Base-by-base conservation (phyloP, 768 basidiomycete species). In the Daedaleopsis sinensis region DNA sequence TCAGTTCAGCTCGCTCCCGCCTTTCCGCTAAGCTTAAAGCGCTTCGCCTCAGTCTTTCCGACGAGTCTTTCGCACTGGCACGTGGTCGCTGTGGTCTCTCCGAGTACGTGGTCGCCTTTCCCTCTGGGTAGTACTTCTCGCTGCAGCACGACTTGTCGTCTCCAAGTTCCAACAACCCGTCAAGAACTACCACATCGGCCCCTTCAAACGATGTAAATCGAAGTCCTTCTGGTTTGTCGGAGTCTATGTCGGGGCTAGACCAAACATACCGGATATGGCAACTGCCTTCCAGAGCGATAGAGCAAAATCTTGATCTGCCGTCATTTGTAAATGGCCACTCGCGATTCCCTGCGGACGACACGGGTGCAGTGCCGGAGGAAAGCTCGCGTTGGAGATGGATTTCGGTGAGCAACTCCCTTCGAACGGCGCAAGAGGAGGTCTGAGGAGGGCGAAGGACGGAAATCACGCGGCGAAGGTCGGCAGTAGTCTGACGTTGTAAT, bases 381-480 rank as follows among this genome's bases (percentile, higher is more conserved):
- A 49, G 21, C 27, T 49, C 23, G 23, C 47, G 47, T 13, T 49
- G 13, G 23, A 24, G 47, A 23, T 1, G 13, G 19, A 6, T 11
- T 23, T 27, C 11, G 21, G 47, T 49, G 47, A 49, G 47, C 38
- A 11, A 9, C 18, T 35, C n/a, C 7, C 9, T 38, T 21, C 5
- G 13, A 10, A 19, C 36, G 18, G 32, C 36, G 36, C 13, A 36
- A 52, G 52, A 62, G 55, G 16, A 27, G 19, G 23, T 49, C 1
- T 12, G 47, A 9, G 10, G n/a, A 27, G 47, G 47, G 19, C 47
- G 21, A 24, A 10, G 9, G 51, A 32, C 51, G 48, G 56, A 57
- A 57, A 62, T 62, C 61, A 62, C 61, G 53, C 61, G 61, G 61
- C 56, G 46, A 21, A 53, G 58, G 57, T 52, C 57, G 61, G 52